These are phyloP conservation scores for Bruguiera gymnorhiza DNA, from an alignment of 345 rosid species.

Conservation along the genomic window DNA sequence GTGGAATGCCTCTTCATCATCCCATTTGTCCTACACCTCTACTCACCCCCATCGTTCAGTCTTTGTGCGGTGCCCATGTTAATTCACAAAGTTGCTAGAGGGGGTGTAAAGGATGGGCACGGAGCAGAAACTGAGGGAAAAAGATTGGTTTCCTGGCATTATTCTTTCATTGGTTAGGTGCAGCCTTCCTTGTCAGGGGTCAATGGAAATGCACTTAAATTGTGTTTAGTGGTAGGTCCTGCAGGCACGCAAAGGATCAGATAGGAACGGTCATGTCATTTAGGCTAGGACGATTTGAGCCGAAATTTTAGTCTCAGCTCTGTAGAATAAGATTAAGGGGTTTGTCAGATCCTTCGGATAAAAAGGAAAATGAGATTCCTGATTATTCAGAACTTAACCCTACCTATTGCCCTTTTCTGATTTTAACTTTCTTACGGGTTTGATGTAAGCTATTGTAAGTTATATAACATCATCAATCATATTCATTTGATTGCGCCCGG, in stretches of 20 bases:
- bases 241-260: not conserved
- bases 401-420: too few relatives aligned
- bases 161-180: conserved; percentile 34
- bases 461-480: too few relatives aligned
- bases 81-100: not conserved
- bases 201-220: conserved; percentile 3
- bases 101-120: conserved; percentile 10
- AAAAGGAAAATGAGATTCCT: too few relatives aligned
- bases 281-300: conserved; percentile 15
- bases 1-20: conserved; percentile 1
- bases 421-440: too few relatives aligned
- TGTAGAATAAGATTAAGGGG: conserved; percentile 11
- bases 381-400: too few relatives aligned
- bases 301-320: conserved; percentile 22
- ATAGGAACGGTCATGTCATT: conserved; percentile 6
- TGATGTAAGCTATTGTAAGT: too few relatives aligned
- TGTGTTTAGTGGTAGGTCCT: conserved; percentile 10
- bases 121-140: not conserved
- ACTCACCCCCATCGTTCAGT: not conserved
- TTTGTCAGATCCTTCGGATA: not conserved
- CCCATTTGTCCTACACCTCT: not conserved
- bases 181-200: conserved; percentile 4
- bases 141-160: conserved; percentile 13
- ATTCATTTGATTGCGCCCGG: too few relatives aligned
- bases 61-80: conserved; percentile 14